Evolutionary conservation across 257 asterid genomes (phyloP).

Genomic region (Forsythia suspensa): DNA sequence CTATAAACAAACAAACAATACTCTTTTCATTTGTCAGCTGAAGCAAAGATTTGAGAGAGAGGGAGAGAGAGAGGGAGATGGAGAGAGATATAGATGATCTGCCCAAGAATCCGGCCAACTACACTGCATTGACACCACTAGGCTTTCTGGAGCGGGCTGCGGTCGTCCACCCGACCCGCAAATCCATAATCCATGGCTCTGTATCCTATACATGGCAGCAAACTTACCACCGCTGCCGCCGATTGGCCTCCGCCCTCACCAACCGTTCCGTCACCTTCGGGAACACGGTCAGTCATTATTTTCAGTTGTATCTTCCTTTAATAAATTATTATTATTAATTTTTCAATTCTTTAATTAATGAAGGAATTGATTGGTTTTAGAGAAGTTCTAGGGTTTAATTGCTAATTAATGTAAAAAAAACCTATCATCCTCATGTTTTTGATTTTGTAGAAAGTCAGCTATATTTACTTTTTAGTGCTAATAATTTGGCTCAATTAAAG

Average conservation of each 20-base stretch:
- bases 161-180: slow-evolving; percentile 66
- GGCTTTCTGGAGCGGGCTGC: slow-evolving; percentile 85
- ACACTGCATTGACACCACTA: slow-evolving; percentile 79
- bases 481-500: too few relatives aligned
- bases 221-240: slow-evolving; percentile 89
- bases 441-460: too few relatives aligned
- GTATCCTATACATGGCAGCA: slow-evolving; percentile 76
- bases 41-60: not conserved
- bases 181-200: slow-evolving; percentile 70
- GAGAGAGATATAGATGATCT: slow-evolving; percentile 87
- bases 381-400: not conserved
- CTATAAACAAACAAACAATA: too few relatives aligned
- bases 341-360: not conserved
- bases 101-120: slow-evolving; percentile 82
- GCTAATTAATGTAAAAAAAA: not conserved
- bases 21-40: not conserved
- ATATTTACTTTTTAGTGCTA: too few relatives aligned
- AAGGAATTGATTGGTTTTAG: not conserved
- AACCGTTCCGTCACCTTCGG: slow-evolving; percentile 68
- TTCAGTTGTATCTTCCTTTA: not conserved
- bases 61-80: not conserved
- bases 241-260: slow-evolving; percentile 84
- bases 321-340: not conserved
- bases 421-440: too few relatives aligned
- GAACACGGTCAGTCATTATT: slow-evolving; percentile 52